Base-by-base conservation (phyloP, 2,329 filamentous ascomycete species). In the Paracoccidioides brasiliensis region DNA sequence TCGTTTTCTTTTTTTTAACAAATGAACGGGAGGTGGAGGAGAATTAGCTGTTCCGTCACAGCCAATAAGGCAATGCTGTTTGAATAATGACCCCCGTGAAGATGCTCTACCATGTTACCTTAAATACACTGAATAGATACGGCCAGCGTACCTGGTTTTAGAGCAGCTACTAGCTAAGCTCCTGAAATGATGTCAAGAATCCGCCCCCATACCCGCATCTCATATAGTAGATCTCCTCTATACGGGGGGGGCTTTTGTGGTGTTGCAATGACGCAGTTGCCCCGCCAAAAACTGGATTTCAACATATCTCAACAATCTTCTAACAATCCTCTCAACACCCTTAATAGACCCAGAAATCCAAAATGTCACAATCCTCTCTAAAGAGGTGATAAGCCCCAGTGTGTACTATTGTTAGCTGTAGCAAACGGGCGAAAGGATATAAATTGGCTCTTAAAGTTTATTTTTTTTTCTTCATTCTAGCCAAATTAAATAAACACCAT, bases 241-340 rank as follows among this genome's bases (percentile, higher is more conserved):
- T n/a, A n/a, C n/a, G n/a, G n/a, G n/a, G n/a, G n/a, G n/a, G 22
- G 22, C 22, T 22, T 22, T 22, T 22, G 2, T 22, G 22, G 28
- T 14, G 43, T 49, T 49, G 32, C n/a, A 14, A 45, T 53, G 52
- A 45, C 52, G 52, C 52, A 53, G 41, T 10, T 53, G 51, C 51
- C 51, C 51, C 51, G 51, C 51, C 51, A 53, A 53, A 52, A 53
- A n/a, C 28, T 41, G 41, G 30, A 44, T 53, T 35, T 14, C 14
- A 22, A 32, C 28, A 40, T 0, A 33, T 30, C 48, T 22, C 38
- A 52, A 30, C 49, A 30, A 15, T n/a, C 5, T 49, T n/a, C 15
- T 14, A 4, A 37, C 45, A 37, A 22, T 22, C 3, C 22, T 22
- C 22, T 42, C 12, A 37, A 35, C 15, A n/a, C 46, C n/a, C 30